Base-by-base conservation (phyloP, 163 green algal species). In the Scenedesmus sp. region DNA sequence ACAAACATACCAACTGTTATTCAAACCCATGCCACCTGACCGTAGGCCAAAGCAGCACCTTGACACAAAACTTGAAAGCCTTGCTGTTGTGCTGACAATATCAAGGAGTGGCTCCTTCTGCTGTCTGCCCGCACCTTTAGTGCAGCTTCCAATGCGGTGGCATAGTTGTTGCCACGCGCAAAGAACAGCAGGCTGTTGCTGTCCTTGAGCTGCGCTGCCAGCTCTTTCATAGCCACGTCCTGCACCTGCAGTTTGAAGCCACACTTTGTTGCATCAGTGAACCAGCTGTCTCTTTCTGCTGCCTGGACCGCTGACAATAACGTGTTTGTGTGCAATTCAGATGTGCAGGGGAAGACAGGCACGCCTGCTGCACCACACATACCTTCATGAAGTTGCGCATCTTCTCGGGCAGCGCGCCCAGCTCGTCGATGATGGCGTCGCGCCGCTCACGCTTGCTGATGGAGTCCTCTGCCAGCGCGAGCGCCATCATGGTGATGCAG, bases 101-200 rank as follows among this genome's bases (percentile, higher is more conserved):
- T n/a, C 24, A 33, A 33, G 26, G 20, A 49, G 20, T 15, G 35
- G 30, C 72, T 12, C 35, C 24, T n/a, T 4, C 6, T n/a, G 61
- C 61, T 76, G 61, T 43, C 68, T 43, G 10, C 15, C 68, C 33
- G n/a, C 70, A 97, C 95, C 95, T 99, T 99, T 37, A 99, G 94
- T 61, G 98, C 98, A 0, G 95, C 98, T 90, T 99, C 98, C 80
- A 99, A 90, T 6, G 98, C 98, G 4, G 97, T 99, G 0, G 98
- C 97, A 91, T 99, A 99, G 95, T 99, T 99, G 93, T 97, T 97
- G 15, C 98, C 94, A 7, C 98, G 95, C 13, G 97, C 98, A 94
- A 99, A 99, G 85, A 99, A 96, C 53, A 99, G 95, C 90, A 99
- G 93, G 81, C 84, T 96, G 86, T 96, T 91, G 89, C 98, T 95